Evolutionary conservation across 208 protist genomes (phyloP), one percentile per base, ranked within the genome.

Genomic region (Acanthamoeba royreba): DNA sequence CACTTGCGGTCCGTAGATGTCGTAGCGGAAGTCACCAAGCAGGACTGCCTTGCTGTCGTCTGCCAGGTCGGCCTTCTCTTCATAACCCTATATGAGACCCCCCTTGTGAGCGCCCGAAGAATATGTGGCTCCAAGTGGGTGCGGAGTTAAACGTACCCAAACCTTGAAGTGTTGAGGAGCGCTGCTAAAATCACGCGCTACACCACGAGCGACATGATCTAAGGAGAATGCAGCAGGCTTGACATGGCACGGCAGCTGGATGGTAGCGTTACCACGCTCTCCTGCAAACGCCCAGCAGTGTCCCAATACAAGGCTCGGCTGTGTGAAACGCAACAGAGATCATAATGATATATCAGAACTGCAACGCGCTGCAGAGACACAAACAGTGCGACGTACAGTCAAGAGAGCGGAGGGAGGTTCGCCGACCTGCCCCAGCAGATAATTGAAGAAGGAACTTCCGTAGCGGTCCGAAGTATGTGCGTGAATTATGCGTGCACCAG

Each of bases 281-380:
- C 87, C 87, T 11, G 11, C 28, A 33, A 92, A 92, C 19, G 87
- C 87, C 87, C 87, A 92, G 47, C 87, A 92, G 38, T 92, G 87
- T 19, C 87, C 87, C 40, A 79, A 22, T 25, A 43, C 58, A 22
- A 81, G 25, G 87, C 87, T 92, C n/a, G 87, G 53, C 87, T 92
- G 38, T 35, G 58, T 53, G 28, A 63, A 43, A 28, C 15, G 17
- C 28, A 13, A 88, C 7, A 61, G 11, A 33, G 40, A 88, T 7
- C 53, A 77, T 69, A 25, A 69, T 25, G 9, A 15, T 69, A 25
- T 58, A 22, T 58, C 31, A 28, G 42, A 7, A n/a, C 33, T 42
- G 35, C 19, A 77, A 28, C 66, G 31, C 11, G 31, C 13, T 13
- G 66, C 72, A 83, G 31, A 42, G 72, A 83, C 40, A 42, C 7